These are phyloP conservation scores for Paxillus involutus DNA, from an alignment of 768 basidiomycete species.

Conservation along the genomic window DNA sequence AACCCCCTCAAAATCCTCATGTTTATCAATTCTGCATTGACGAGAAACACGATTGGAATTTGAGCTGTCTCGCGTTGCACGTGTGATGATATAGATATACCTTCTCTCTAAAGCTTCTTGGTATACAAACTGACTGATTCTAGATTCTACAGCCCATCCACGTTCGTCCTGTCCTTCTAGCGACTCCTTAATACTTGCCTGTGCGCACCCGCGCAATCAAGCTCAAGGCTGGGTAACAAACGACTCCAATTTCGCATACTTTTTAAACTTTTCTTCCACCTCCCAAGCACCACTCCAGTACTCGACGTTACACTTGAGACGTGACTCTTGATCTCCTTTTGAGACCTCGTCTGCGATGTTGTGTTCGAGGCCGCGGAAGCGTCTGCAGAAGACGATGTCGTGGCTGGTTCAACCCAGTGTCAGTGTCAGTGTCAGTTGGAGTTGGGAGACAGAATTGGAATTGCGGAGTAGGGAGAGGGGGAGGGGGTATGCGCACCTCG, in stretches of 20 bases:
- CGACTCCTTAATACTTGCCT: neutral
- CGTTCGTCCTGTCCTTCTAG: neutral
- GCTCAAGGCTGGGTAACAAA: neutral
- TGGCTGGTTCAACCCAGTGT: slow-evolving; percentile 45
- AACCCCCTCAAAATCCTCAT: neutral
- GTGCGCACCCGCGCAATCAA: neutral
- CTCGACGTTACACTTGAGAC: slow-evolving; percentile 69
- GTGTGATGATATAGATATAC: no score
- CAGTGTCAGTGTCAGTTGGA: neutral
- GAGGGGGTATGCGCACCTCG: slow-evolving; percentile 46
- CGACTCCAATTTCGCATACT: slow-evolving; percentile 7
- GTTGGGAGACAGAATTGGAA: neutral
- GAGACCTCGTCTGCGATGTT: slow-evolving; percentile 65
- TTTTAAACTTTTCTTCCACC: slow-evolving; percentile 77
- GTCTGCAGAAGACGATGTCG: slow-evolving; percentile 82
- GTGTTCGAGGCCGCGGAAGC: slow-evolving; percentile 72
- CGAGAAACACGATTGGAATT: no score
- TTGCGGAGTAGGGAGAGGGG: neutral
- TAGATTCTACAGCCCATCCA: neutral
- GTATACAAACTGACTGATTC: neutral
- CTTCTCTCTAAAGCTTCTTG: no score
- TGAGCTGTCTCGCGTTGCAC: no score
- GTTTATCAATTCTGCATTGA: no score
- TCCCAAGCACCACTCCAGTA: slow-evolving; percentile 98
- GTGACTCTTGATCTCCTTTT: slow-evolving; percentile 45